These are phyloP conservation scores for Phialemoniopsis sp. DNA, from an alignment of 2,329 filamentous ascomycete genomes.

Conservation along the genomic window DNA sequence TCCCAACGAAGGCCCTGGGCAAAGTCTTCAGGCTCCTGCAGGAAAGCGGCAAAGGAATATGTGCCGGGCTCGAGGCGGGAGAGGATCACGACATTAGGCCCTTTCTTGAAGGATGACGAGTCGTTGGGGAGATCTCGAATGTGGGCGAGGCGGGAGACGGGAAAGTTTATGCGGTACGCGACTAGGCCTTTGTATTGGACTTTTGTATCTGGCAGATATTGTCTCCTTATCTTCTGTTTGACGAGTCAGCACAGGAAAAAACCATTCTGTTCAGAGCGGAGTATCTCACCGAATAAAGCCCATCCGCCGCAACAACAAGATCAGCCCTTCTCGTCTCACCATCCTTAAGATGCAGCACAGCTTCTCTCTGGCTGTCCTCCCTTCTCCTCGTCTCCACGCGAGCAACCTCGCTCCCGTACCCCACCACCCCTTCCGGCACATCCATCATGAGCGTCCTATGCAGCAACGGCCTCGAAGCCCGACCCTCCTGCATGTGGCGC, in stretches of 20 bases:
- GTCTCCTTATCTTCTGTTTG: constrained; percentile 5
- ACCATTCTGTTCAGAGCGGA: neutral
- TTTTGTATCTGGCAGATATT: constrained; percentile 3
- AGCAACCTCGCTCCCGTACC: constrained; percentile 2
- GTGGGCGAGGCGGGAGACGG: constrained; percentile 1
- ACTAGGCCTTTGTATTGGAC: constrained; percentile 5
- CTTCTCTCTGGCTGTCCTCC: too few species aligned
- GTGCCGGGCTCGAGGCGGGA: constrained; percentile 5
- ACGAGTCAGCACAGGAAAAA: neutral
- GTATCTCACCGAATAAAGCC: constrained; percentile 5
- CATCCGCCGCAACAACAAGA: constrained; percentile 7
- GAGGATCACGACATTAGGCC: constrained; percentile 5
- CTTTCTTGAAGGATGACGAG: constrained; percentile 3
- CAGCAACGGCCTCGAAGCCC: constrained; percentile 1
- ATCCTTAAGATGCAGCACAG: constrained; percentile 1
- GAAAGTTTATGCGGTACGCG: constrained; percentile 6
- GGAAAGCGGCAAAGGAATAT: constrained; percentile 6
- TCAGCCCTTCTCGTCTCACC: constrained; percentile 2
- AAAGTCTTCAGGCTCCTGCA: constrained; percentile 2
- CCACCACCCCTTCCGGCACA: constrained; percentile 3
- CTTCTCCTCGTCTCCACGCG: neutral
- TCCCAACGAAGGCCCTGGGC: constrained; percentile 6
- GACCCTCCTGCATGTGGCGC: constrained; percentile 6
- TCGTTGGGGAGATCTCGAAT: constrained; percentile 6
- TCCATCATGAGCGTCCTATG: constrained; percentile 7